phyloP scores from a whole-genome alignment of 139 green algal genomes.

The Chlorella sp. region DNA sequence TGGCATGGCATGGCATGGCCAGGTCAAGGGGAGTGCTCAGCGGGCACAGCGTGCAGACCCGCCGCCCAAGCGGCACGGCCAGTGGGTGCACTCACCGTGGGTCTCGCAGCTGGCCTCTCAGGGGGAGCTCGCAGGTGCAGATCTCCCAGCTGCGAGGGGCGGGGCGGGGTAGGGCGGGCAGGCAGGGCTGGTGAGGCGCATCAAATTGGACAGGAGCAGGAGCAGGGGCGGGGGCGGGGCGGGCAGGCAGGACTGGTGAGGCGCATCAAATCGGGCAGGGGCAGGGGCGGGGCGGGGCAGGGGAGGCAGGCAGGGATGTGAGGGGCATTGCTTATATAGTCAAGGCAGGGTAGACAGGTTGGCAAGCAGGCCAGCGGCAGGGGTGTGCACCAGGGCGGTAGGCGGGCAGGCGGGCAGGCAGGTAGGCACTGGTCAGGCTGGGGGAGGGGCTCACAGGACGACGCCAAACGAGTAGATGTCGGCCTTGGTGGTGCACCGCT shows the following conservation, averaged over 20 bases:
- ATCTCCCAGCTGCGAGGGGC: slow-evolving; percentile 17
- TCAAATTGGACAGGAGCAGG: too few relatives aligned
- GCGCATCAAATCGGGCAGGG: too few relatives aligned
- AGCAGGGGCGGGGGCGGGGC: background rate
- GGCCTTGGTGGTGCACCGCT: slow-evolving; percentile 22
- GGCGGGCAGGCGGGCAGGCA: background rate
- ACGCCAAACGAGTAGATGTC: slow-evolving; percentile 46
- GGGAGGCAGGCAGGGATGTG: background rate
- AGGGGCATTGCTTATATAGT: too few relatives aligned
- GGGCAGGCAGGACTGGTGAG: background rate
- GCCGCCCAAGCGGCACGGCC: background rate
- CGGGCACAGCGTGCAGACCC: background rate
- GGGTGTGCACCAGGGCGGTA: background rate
- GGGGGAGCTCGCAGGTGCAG: slow-evolving; percentile 23
- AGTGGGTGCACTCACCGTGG: background rate
- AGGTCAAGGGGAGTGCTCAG: background rate
- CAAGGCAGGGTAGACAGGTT: background rate
- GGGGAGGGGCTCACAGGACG: background rate
- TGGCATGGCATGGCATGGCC: background rate
- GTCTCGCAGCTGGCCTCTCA: slow-evolving; percentile 27
- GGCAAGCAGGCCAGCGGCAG: background rate
- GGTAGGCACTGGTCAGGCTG: background rate
- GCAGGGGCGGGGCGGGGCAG: background rate
- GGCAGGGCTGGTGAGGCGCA: background rate
- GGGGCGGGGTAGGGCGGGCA: background rate